phyloP scores from a whole-genome alignment of 768 basidiomycete species.

The Psilocybe tampanensis region DNA sequence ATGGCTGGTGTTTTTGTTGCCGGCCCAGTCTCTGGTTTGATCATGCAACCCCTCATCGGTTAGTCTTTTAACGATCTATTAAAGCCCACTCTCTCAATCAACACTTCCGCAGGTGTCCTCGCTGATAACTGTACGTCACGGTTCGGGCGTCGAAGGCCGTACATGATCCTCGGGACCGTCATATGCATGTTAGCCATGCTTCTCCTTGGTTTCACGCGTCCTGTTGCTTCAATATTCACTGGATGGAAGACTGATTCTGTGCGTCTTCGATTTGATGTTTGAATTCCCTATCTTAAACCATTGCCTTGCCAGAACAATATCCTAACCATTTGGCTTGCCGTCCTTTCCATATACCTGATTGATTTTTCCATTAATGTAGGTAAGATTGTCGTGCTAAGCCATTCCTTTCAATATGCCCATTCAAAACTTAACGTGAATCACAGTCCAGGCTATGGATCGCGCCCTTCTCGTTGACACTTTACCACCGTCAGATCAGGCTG shows the following conservation, averaged over 20 bases:
- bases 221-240: constrained; percentile 57
- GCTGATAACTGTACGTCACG: constrained; percentile 84
- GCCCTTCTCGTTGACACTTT: constrained; percentile 88
- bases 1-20: constrained; percentile 94
- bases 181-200: constrained; percentile 75
- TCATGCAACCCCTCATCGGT: constrained; percentile 92
- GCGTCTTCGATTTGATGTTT: constrained; percentile 7
- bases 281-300: neutral
- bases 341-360: constrained; percentile 52
- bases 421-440: neutral
- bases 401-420: neutral
- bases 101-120: constrained; percentile 54
- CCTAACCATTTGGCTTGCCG: constrained; percentile 77
- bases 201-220: constrained; percentile 80
- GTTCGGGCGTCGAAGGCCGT: constrained; percentile 85
- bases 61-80: neutral
- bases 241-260: constrained; percentile 32
- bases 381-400: constrained; percentile 16
- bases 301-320: constrained; percentile 49
- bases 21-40: constrained; percentile 85
- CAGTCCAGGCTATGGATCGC: constrained; percentile 89
- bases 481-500: constrained; percentile 72
- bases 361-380: constrained; percentile 62
- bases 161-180: constrained; percentile 73
- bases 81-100: neutral